Conservation (phyloP, 2,329 filamentous ascomycete genomes). For the Didymella glomerata region DNA sequence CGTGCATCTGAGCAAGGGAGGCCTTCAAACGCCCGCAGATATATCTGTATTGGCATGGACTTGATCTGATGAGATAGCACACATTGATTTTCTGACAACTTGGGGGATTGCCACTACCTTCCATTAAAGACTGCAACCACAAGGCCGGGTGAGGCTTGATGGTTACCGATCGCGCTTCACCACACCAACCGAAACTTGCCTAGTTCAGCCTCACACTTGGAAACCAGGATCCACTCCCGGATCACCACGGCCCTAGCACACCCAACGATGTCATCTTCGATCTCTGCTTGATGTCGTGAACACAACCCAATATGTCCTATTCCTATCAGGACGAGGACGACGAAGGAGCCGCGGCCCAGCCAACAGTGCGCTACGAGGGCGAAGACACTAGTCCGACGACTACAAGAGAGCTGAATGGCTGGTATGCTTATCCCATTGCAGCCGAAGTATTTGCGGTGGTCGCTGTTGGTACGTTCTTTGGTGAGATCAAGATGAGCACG, state of each 20-base stretch:
- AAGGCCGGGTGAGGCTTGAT: not conserved
- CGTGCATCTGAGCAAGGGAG: not conserved
- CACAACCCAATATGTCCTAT: conserved; percentile 25
- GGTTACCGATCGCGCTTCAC: conserved; percentile 13
- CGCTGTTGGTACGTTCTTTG: conserved; percentile 69
- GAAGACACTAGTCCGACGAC: conserved; percentile 75
- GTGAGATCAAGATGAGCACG: not conserved
- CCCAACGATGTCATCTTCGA: conserved; percentile 11
- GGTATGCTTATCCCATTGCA: conserved; percentile 91
- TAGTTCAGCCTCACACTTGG: conserved; percentile 21
- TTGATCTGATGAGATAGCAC: not conserved
- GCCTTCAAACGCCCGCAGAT: not conserved
- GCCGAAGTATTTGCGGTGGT: conserved; percentile 94
- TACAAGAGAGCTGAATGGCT: conserved; percentile 79
- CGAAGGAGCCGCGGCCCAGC: conserved; percentile 5
- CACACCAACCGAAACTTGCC: conserved; percentile 12
- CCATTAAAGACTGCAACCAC: not conserved
- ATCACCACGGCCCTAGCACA: conserved; percentile 12
- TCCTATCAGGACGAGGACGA: conserved; percentile 22
- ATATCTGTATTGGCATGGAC: not conserved
- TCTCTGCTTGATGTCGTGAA: conserved; percentile 7
- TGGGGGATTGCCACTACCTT: not conserved
- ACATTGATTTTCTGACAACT: not conserved
- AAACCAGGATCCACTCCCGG: conserved; percentile 11
- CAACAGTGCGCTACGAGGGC: conserved; percentile 32